phyloP scores from a whole-genome alignment of 805 yeast species.

The Zygosaccharomyces siamensis region DNA sequence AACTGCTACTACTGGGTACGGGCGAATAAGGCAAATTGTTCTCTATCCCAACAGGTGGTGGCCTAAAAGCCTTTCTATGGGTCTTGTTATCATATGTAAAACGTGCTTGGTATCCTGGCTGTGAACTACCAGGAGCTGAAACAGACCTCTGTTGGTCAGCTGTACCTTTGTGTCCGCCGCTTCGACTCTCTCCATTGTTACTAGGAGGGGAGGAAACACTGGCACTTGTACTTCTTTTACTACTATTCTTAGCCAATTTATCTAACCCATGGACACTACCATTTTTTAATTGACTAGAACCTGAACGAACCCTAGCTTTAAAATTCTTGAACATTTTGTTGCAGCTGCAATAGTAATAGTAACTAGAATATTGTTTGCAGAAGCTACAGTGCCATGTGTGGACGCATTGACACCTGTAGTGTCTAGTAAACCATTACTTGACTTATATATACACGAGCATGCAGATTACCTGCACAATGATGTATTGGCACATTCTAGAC shows the following conservation, averaged over 20 bases:
- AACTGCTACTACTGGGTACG: constrained; percentile 1
- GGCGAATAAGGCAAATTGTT: not conserved
- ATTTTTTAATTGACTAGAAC: constrained; percentile 9
- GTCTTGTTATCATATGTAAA: not conserved
- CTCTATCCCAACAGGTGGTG: not conserved
- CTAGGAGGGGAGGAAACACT: not conserved
- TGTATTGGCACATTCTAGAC: constrained; percentile 1
- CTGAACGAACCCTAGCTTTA: constrained; percentile 12
- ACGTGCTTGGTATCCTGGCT: constrained; percentile 1
- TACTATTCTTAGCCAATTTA: constrained; percentile 6
- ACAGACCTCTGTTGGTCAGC: constrained; percentile 2
- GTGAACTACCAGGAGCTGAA: constrained; percentile 13
- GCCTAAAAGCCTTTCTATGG: not conserved
- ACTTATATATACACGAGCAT: constrained; percentile 4
- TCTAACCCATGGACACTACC: constrained; percentile 14
- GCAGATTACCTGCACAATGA: not conserved
- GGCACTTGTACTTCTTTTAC: constrained; percentile 1
- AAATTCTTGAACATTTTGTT: constrained; percentile 10
- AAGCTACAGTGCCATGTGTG: too few species aligned
- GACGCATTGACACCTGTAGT: too few species aligned
- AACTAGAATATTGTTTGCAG: not conserved
- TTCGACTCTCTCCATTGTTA: not conserved
- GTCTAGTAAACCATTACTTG: not conserved
- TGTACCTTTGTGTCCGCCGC: not conserved
- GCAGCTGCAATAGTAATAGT: not conserved